Evolutionary conservation across 148 eudicot genomes (phyloP).

Genomic region (Silene uniflora): DNA sequence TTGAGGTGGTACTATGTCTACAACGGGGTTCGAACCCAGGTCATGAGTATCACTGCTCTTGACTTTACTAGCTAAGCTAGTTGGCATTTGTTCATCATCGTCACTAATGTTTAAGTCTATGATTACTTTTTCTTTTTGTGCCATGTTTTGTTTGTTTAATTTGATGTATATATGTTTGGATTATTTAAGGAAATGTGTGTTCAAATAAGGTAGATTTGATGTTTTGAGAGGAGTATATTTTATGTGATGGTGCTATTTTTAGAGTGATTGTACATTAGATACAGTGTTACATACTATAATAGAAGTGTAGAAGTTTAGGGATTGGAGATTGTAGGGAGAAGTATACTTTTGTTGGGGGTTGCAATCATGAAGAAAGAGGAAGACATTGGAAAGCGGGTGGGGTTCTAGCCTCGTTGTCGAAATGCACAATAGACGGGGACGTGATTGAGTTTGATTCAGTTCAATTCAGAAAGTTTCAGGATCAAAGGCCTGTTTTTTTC

Average conservation of each 20-base stretch:
- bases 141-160: slow-evolving; percentile 19
- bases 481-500: no score
- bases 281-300: neutral
- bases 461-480: no score
- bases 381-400: slow-evolving; percentile 11
- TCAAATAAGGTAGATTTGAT: neutral
- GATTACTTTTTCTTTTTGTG: slow-evolving; percentile 4
- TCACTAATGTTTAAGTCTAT: neutral
- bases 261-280: neutral
- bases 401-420: slow-evolving; percentile 8
- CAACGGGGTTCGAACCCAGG: neutral
- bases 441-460: neutral
- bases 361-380: neutral
- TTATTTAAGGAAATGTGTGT: neutral
- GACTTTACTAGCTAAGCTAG: neutral
- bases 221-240: neutral
- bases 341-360: neutral
- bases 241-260: slow-evolving; percentile 1
- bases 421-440: neutral
- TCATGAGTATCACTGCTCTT: neutral
- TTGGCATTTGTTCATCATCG: slow-evolving; percentile 9
- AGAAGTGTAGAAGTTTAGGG: neutral
- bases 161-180: neutral
- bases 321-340: neutral
- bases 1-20: slow-evolving; percentile 14